Base-by-base conservation (phyloP, 345 rosid species). In the Pistacia atlantica region DNA sequence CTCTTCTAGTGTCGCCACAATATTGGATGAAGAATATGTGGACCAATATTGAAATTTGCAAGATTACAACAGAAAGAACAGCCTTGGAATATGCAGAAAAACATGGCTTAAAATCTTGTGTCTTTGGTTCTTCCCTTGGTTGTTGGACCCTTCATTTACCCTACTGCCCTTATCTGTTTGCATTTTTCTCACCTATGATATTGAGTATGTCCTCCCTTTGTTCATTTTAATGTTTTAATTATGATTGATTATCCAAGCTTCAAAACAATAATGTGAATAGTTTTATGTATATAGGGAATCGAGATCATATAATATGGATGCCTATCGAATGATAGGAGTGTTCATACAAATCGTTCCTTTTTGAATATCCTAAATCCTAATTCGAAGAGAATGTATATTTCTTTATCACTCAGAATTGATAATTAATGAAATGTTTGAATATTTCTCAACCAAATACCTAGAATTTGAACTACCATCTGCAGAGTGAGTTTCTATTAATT, bases 371-470 rank as follows among this genome's bases (percentile, higher is more conserved):
- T 14, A 20, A 68, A 69, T 73, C 87, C 87, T 14, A 20, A 68
- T 8, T 80, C 92, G 2, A 84, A 84, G 62, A 92, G 94, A 4
- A 87, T 94, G 77, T 90, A 81, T 67, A 87, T 85, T 28, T 90
- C 89, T 57, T 86, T 89, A 48, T 86, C 88, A 25, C 70, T 67
- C 60, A 25, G 68, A 18, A 8, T 64, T 85, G 60, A 83, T 86
- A 37, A 71, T 84, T 37, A 79, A 81, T 52, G 83, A 84, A 69
- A 75, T 85, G 79, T 67, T 78, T 16, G 72, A 79, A 14, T 78
- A 79, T 54, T 78, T 88, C 28, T 80, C 87, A 8, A 28, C 67
- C 0, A 86, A 67, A 65, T 88, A 78, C 68, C 89, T 91, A 4
- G 89, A 86, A 71, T 83, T 77, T 60, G 69, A 82, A 31, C 49